Evolutionary conservation across 1,139 yeast genomes (phyloP).

Genomic region (Hyphopichia fennica): DNA sequence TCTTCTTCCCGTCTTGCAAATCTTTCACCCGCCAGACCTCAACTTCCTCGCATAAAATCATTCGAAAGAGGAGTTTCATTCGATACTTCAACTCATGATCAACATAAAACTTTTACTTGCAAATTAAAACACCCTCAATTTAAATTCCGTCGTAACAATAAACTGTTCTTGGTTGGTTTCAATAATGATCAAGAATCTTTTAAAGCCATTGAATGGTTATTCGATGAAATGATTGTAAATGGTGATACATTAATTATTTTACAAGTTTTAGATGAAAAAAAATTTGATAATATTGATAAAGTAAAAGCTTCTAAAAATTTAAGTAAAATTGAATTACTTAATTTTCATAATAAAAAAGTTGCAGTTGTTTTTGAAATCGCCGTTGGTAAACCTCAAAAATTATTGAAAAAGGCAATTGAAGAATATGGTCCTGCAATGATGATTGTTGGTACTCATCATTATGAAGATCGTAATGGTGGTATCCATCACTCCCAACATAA

Average conservation of each 20-base stretch:
- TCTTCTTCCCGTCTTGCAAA: slow-evolving; percentile 10
- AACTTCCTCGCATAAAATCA: slow-evolving; percentile 10
- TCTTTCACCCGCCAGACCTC: slow-evolving; percentile 2
- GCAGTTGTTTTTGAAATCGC: slow-evolving; percentile 60
- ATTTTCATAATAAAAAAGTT: slow-evolving; percentile 47
- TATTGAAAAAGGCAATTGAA: slow-evolving; percentile 53
- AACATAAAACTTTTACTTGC: slow-evolving; percentile 49
- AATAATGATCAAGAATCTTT: slow-evolving; percentile 58
- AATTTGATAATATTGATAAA: slow-evolving; percentile 26
- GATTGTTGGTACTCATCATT: slow-evolving; percentile 61
- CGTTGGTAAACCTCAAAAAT: slow-evolving; percentile 60
- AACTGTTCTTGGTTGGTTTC: slow-evolving; percentile 64
- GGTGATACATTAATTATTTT: slow-evolving; percentile 67
- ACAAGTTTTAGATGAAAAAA: slow-evolving; percentile 55
- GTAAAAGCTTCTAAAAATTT: slow-evolving; percentile 34
- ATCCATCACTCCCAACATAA: slow-evolving; percentile 42
- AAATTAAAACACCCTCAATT: slow-evolving; percentile 59
- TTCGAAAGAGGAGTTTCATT: slow-evolving; percentile 49
- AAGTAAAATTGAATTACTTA: slow-evolving; percentile 45
- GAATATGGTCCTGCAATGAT: slow-evolving; percentile 67
- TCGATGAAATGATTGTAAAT: slow-evolving; percentile 60
- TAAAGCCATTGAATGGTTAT: slow-evolving; percentile 64
- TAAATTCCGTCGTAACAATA: slow-evolving; percentile 53
- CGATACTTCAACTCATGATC: slow-evolving; percentile 44
- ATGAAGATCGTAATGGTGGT: slow-evolving; percentile 20